Percentiles rank a stretch among this genome's conserved stretches.
Conservation (phyloP, 2,329 filamentous ascomycete genomes). For the Thermothelomyces thermophilus region DNA sequence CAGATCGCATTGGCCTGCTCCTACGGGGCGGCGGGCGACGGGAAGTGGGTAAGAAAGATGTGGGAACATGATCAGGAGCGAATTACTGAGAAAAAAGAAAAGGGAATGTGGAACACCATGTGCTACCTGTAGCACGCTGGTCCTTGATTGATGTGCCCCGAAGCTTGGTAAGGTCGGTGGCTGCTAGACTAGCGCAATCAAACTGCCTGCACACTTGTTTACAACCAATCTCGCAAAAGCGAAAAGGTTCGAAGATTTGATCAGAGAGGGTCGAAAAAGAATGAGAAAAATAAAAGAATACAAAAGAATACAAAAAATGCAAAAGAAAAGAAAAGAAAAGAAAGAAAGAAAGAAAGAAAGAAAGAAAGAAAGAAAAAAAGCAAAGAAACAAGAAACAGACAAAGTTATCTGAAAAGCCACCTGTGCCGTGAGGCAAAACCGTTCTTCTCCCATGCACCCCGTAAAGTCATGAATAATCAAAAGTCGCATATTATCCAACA, state of each 20-base stretch:
- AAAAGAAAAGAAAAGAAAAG: neutral
- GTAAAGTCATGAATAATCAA: conserved; percentile 1
- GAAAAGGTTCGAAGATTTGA: neutral
- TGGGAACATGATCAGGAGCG: neutral
- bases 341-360: too few species aligned
- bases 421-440: conserved; percentile 16
- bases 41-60: neutral
- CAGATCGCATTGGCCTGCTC: neutral
- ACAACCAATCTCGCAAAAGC: neutral
- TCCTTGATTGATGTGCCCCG: neutral
- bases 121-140: neutral
- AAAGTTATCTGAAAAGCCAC: neutral
- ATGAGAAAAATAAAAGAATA: too few species aligned
- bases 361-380: neutral
- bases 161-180: neutral
- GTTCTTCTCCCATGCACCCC: conserved; percentile 8
- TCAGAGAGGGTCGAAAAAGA: neutral
- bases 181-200: neutral
- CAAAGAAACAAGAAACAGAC: neutral
- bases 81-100: neutral
- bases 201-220: neutral
- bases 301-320: neutral
- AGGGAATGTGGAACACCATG: neutral
- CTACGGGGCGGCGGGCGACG: neutral
- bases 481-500: neutral